Percentiles rank a stretch among this genome's conserved stretches.
These are phyloP conservation scores for Fusarium camptoceras DNA, from an alignment of 2,329 filamentous ascomycete genomes.

Conservation along the genomic window DNA sequence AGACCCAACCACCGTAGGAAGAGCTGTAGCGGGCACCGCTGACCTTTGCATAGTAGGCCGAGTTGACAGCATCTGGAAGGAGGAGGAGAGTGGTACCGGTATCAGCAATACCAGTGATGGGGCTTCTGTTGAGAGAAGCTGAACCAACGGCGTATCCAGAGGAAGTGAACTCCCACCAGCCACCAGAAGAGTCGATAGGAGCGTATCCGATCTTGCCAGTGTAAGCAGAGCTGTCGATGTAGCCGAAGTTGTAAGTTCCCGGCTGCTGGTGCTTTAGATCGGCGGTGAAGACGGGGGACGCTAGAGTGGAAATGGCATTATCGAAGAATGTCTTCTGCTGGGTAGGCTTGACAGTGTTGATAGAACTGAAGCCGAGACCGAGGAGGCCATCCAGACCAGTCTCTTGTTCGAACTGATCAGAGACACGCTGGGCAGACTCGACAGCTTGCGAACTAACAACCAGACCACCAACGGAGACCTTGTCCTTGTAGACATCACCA, in stretches of 20 bases:
- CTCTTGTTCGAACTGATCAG: slow-evolving; percentile 53
- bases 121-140: slow-evolving; percentile 47
- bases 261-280: slow-evolving; percentile 66
- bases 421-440: slow-evolving; percentile 57
- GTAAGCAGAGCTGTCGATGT: slow-evolving; percentile 73
- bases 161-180: slow-evolving; percentile 71
- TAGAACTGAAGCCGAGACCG: slow-evolving; percentile 56
- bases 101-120: slow-evolving; percentile 62
- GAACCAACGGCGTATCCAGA: slow-evolving; percentile 38
- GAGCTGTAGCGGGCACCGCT: slow-evolving; percentile 56
- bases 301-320: slow-evolving; percentile 44
- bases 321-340: slow-evolving; percentile 59
- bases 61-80: slow-evolving; percentile 63
- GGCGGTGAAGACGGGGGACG: slow-evolving; percentile 70
- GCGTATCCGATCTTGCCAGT: slow-evolving; percentile 71
- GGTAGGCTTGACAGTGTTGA: slow-evolving; percentile 57
- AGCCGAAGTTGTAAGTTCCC: slow-evolving; percentile 80
- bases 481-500: slow-evolving; percentile 59
- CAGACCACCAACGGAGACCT: slow-evolving; percentile 57
- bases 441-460: slow-evolving; percentile 56
- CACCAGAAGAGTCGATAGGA: slow-evolving; percentile 67
- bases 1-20: slow-evolving; percentile 57
- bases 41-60: slow-evolving; percentile 62
- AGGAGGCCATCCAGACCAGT: slow-evolving; percentile 56
- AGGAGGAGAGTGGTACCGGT: slow-evolving; percentile 74